These are phyloP conservation scores for Sclerotinia subarctica DNA, from an alignment of 2,329 filamentous ascomycete genomes.

Conservation along the genomic window DNA sequence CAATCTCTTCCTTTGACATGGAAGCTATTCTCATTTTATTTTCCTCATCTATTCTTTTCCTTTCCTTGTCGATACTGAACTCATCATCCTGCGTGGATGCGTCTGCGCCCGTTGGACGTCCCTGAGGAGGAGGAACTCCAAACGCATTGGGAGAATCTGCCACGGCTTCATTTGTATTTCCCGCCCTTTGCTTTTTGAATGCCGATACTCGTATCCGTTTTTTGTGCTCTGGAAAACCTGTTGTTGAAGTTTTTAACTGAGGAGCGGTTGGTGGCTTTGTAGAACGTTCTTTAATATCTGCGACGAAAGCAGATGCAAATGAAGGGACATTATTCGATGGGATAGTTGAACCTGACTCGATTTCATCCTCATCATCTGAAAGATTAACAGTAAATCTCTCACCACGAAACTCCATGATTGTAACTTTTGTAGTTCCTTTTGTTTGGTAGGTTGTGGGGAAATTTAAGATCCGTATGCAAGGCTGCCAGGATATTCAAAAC, in stretches of 20 bases:
- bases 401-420: slow-evolving; percentile 51
- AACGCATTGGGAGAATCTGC: slow-evolving; percentile 28
- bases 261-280: slow-evolving; percentile 63
- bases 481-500: slow-evolving; percentile 9
- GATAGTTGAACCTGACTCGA: slow-evolving; percentile 29
- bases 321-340: slow-evolving; percentile 33
- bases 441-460: slow-evolving; percentile 20
- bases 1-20: slow-evolving; percentile 82
- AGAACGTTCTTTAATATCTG: slow-evolving; percentile 76
- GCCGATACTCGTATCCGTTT: slow-evolving; percentile 70
- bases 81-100: slow-evolving; percentile 29
- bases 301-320: slow-evolving; percentile 48
- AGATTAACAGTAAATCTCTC: slow-evolving; percentile 60
- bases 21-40: slow-evolving; percentile 69
- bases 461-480: slow-evolving; percentile 18
- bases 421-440: not conserved
- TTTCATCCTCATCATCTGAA: slow-evolving; percentile 49
- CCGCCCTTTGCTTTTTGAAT: slow-evolving; percentile 68
- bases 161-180: slow-evolving; percentile 17
- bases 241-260: slow-evolving; percentile 52
- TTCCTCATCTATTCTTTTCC: slow-evolving; percentile 73
- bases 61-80: slow-evolving; percentile 54
- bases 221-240: slow-evolving; percentile 87
- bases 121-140: slow-evolving; percentile 22
- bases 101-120: slow-evolving; percentile 27